Percentiles rank a stretch among this genome's conserved stretches.
Evolutionary conservation across 768 basidiomycete species (phyloP).

Genomic region (Clathrus columnatus): DNA sequence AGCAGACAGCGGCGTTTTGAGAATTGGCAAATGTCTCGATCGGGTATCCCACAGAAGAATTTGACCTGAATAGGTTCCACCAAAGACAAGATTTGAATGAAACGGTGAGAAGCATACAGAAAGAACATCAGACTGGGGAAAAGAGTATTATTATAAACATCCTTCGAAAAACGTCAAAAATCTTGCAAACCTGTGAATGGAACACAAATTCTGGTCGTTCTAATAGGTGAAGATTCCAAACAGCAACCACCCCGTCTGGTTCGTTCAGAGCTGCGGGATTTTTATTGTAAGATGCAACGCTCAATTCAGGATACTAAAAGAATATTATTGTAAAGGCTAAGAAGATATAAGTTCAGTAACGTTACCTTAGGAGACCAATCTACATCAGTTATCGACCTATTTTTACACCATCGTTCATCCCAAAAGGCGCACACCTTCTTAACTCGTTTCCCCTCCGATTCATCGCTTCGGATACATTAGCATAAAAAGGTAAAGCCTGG

Average conservation of each 20-base stretch:
- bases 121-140: slow-evolving; percentile 83
- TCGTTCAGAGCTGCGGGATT: slow-evolving; percentile 90
- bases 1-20: slow-evolving; percentile 94
- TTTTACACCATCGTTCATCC: slow-evolving; percentile 86
- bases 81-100: slow-evolving; percentile 94
- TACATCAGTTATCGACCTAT: slow-evolving; percentile 89
- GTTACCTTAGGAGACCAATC: slow-evolving; percentile 96
- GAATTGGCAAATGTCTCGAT: slow-evolving; percentile 89
- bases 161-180: not conserved
- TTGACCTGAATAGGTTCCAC: slow-evolving; percentile 99
- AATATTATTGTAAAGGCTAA: not conserved
- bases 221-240: slow-evolving; percentile 94
- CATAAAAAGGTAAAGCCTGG: not conserved
- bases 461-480: slow-evolving; percentile 47
- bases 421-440: slow-evolving; percentile 92
- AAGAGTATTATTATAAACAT: slow-evolving; percentile 6
- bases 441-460: slow-evolving; percentile 81
- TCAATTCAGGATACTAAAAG: slow-evolving; percentile 87
- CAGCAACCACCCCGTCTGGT: slow-evolving; percentile 92
- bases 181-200: slow-evolving; percentile 78
- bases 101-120: slow-evolving; percentile 97
- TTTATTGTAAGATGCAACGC: slow-evolving; percentile 95
- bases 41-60: slow-evolving; percentile 98
- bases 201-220: slow-evolving; percentile 98
- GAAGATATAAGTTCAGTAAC: not conserved